phyloP scores from a whole-genome alignment of 2,329 filamentous ascomycete species.

The Penicillium sp. region DNA sequence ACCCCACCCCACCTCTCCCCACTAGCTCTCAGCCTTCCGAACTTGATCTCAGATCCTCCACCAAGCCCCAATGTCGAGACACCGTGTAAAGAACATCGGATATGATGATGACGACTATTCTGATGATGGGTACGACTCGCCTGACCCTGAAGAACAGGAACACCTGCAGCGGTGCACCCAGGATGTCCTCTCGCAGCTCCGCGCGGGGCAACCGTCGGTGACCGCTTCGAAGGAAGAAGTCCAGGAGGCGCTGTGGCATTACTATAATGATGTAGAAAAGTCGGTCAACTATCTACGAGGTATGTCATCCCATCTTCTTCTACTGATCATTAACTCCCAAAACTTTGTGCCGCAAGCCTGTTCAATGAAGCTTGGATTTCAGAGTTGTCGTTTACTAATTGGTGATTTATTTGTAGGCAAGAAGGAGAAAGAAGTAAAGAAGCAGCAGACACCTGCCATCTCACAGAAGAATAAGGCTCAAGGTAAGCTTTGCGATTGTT shows the following conservation, averaged over 20 bases:
- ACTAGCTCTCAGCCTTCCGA: slow-evolving; percentile 2
- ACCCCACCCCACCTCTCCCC: slow-evolving; percentile 1
- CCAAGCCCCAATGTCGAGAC: slow-evolving; percentile 42
- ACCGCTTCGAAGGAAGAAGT: slow-evolving; percentile 70
- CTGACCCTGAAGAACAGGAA: slow-evolving; percentile 48
- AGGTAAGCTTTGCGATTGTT: slow-evolving; percentile 25
- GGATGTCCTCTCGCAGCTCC: slow-evolving; percentile 67
- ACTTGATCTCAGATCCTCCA: slow-evolving; percentile 1
- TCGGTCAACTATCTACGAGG: slow-evolving; percentile 76
- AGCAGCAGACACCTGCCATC: slow-evolving; percentile 27
- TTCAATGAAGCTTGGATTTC: background rate
- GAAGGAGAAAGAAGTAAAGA: slow-evolving; percentile 38
- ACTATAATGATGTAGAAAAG: slow-evolving; percentile 91
- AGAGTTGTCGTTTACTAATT: background rate
- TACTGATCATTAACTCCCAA: too few relatives aligned
- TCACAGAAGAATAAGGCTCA: slow-evolving; percentile 30
- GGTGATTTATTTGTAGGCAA: slow-evolving; percentile 25
- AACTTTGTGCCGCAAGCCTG: background rate
- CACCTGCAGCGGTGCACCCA: slow-evolving; percentile 66
- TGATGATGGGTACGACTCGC: slow-evolving; percentile 42
- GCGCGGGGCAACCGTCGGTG: slow-evolving; percentile 57
- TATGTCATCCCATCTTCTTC: slow-evolving; percentile 32
- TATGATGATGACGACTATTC: slow-evolving; percentile 44
- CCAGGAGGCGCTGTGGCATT: slow-evolving; percentile 89
- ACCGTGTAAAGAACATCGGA: slow-evolving; percentile 46